Conservation (phyloP, 2,329 filamentous ascomycete species). For the Diaporthe vaccinii region DNA sequence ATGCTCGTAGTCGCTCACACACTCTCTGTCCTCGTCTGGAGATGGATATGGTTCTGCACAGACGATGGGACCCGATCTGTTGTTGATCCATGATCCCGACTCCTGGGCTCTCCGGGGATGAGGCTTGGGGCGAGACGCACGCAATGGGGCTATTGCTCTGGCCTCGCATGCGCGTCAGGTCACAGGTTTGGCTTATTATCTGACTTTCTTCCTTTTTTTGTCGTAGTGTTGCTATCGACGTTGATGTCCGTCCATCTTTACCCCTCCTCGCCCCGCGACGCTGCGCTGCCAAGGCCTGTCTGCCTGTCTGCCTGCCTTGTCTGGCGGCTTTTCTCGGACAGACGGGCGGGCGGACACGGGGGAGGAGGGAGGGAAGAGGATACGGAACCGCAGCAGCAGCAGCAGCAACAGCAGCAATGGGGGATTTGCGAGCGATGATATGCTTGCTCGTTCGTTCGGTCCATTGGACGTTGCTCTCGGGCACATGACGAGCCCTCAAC, state of each 20-base stretch:
- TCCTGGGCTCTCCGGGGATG: neutral
- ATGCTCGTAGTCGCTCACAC: neutral
- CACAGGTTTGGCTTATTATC: slow-evolving; percentile 21
- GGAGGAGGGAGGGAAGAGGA: no score
- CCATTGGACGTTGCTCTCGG: slow-evolving; percentile 1
- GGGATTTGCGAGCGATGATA: slow-evolving; percentile 14
- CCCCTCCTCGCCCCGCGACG: slow-evolving; percentile 18
- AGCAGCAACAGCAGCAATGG: neutral
- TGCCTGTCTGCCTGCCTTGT: slow-evolving; percentile 8
- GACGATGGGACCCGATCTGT: slow-evolving; percentile 21
- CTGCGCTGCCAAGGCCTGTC: slow-evolving; percentile 18
- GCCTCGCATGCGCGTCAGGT: slow-evolving; percentile 31
- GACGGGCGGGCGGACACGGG: neutral
- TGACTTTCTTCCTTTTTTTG: neutral
- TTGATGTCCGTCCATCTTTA: neutral
- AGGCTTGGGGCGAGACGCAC: slow-evolving; percentile 16
- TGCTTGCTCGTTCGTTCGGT: neutral
- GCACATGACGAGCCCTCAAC: slow-evolving; percentile 26
- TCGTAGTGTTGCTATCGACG: neutral
- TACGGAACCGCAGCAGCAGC: neutral
- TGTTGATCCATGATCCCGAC: slow-evolving; percentile 30
- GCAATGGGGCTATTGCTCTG: slow-evolving; percentile 14
- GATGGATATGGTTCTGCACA: slow-evolving; percentile 16
- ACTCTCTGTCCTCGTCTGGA: neutral
- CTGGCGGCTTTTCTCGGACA: neutral